Evolutionary conservation across 2,329 filamentous ascomycete genomes (phyloP).

Genomic region (Thelonectria olida): DNA sequence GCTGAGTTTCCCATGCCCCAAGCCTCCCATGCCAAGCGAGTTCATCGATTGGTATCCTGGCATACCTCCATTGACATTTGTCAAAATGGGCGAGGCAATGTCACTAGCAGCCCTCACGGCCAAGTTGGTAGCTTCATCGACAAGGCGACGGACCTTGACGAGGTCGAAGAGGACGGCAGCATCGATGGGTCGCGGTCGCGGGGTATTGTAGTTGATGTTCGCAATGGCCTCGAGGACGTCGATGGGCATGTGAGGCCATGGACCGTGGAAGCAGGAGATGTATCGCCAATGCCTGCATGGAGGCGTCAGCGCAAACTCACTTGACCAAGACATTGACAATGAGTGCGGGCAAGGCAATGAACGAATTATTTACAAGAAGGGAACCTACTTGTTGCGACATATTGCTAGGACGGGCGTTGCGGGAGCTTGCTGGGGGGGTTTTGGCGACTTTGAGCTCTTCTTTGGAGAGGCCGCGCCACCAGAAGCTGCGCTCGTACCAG

Average conservation of each 20-base stretch:
- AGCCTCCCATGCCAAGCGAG: constrained; percentile 49
- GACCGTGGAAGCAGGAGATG: constrained; percentile 84
- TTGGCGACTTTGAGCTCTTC: constrained; percentile 24
- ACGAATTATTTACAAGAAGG: neutral
- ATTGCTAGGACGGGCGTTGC: constrained; percentile 36
- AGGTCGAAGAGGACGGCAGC: constrained; percentile 85
- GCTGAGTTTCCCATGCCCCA: constrained; percentile 73
- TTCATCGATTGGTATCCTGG: constrained; percentile 30
- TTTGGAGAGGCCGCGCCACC: constrained; percentile 10
- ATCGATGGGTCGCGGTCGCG: constrained; percentile 79
- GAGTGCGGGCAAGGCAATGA: too few species aligned
- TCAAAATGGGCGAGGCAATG: constrained; percentile 71
- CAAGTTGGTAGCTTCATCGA: constrained; percentile 82
- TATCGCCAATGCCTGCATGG: constrained; percentile 79
- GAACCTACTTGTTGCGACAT: constrained; percentile 74
- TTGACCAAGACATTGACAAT: neutral
- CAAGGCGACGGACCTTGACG: constrained; percentile 80
- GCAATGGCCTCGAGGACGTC: constrained; percentile 83
- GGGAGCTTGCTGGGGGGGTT: constrained; percentile 4
- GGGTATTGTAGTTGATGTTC: constrained; percentile 81
- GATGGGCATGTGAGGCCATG: constrained; percentile 82
- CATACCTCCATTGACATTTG: constrained; percentile 58
- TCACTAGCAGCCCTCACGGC: constrained; percentile 81
- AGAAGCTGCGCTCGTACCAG: neutral
- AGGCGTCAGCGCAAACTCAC: constrained; percentile 21